Conservation (phyloP, 192 early-diverging fungal species). For the Lobosporangium transversale region DNA sequence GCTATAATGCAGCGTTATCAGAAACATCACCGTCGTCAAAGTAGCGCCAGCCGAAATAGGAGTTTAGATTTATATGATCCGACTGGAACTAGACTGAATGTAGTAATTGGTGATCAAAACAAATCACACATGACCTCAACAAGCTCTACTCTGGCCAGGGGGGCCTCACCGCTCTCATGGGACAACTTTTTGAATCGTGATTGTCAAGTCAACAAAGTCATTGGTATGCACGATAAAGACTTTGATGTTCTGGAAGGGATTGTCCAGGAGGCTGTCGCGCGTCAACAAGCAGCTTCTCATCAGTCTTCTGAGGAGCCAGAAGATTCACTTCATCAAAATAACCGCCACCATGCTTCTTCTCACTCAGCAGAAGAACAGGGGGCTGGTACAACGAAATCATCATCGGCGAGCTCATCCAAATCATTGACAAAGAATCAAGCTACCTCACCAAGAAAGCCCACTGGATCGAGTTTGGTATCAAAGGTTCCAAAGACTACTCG, state of each 20-base stretch:
- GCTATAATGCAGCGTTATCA: not conserved
- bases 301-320: constrained; percentile 3
- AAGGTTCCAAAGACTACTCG: not conserved
- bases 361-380: not conserved
- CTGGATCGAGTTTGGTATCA: not conserved
- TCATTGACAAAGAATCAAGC: not conserved
- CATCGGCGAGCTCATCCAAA: not conserved
- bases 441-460: not conserved
- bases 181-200: constrained; percentile 40
- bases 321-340: not conserved
- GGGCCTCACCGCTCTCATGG: constrained; percentile 31
- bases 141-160: constrained; percentile 1
- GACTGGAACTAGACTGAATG: constrained; percentile 3
- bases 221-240: constrained; percentile 30
- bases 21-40: not conserved
- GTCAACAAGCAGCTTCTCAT: constrained; percentile 11
- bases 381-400: not conserved
- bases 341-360: not conserved
- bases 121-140: not conserved
- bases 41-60: constrained; percentile 3
- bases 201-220: constrained; percentile 43
- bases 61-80: constrained; percentile 11
- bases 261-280: constrained; percentile 35
- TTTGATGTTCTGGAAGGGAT: constrained; percentile 29
- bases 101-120: not conserved